phyloP scores from a whole-genome alignment of 805 yeast genomes.

The Kockiozyma suomiensis region DNA sequence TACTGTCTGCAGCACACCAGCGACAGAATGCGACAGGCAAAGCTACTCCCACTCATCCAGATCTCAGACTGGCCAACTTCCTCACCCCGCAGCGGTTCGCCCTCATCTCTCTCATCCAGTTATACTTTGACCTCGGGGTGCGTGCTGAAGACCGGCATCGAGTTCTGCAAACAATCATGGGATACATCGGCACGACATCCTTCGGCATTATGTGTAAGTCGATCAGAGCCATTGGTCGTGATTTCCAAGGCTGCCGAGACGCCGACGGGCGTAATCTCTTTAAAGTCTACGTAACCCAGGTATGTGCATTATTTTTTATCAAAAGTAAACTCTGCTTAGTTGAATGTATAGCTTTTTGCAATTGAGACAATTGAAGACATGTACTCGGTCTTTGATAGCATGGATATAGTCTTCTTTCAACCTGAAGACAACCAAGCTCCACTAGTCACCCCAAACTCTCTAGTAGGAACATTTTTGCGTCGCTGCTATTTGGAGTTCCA shows the following conservation, averaged over 20 bases:
- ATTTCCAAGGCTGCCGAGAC: not conserved
- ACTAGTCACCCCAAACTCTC: slow-evolving; percentile 13
- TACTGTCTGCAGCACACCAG: not conserved
- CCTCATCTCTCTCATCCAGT: slow-evolving; percentile 9
- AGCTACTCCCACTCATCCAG: not conserved
- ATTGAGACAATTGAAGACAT: slow-evolving; percentile 13
- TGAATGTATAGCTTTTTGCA: slow-evolving; percentile 2
- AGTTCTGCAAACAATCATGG: not conserved
- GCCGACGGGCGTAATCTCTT: slow-evolving; percentile 2
- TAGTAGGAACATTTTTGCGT: slow-evolving; percentile 28
- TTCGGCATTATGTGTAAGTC: not conserved
- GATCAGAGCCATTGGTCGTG: slow-evolving; percentile 4
- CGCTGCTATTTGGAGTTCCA: slow-evolving; percentile 26
- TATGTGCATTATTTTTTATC: no score
- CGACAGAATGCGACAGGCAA: not conserved
- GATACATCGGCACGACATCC: slow-evolving; percentile 23
- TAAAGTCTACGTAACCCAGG: not conserved
- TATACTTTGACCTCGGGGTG: slow-evolving; percentile 7
- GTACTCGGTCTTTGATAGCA: slow-evolving; percentile 9
- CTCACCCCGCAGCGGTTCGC: slow-evolving; percentile 26
- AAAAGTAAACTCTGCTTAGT: no score
- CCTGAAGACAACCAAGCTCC: not conserved
- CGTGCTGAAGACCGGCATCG: not conserved
- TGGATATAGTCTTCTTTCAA: slow-evolving; percentile 19
- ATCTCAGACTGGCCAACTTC: slow-evolving; percentile 3